Evolutionary conservation across 192 early-diverging fungal species (phyloP).

Genomic region (Coemansia sp.): DNA sequence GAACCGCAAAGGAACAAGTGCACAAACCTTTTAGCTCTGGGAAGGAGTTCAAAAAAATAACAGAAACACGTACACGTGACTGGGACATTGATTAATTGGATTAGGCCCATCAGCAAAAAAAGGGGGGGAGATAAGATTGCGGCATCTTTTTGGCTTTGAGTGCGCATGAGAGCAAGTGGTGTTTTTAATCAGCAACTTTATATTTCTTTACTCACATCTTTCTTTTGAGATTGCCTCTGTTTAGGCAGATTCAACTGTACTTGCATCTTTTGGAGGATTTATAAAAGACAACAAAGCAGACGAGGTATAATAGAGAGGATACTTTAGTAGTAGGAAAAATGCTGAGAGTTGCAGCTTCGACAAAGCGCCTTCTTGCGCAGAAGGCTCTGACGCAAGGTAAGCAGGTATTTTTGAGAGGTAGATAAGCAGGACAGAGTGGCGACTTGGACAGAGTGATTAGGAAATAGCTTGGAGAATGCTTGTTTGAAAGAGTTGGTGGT

Average conservation of each 20-base stretch:
- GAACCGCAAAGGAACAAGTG: too few species aligned
- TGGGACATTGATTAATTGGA: background rate
- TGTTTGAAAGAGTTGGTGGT: background rate
- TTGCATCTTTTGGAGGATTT: too few species aligned
- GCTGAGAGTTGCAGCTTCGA: conserved; percentile 2
- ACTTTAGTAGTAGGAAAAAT: conserved; percentile 9
- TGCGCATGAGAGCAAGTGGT: too few species aligned
- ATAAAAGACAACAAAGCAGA: too few species aligned
- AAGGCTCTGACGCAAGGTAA: conserved; percentile 3
- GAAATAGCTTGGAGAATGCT: background rate
- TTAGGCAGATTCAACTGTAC: too few species aligned
- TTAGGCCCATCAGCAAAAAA: background rate
- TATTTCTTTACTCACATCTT: too few species aligned
- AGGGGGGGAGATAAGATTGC: too few species aligned
- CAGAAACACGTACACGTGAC: background rate
- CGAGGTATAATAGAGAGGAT: conserved; percentile 10
- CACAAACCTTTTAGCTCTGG: too few species aligned
- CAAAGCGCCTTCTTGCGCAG: background rate
- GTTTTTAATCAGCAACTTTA: too few species aligned
- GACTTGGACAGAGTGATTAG: background rate
- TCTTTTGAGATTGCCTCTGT: too few species aligned
- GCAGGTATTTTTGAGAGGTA: background rate
- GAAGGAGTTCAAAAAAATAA: too few species aligned
- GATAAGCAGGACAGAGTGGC: background rate
- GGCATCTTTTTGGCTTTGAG: too few species aligned